Conservation (phyloP, 2,329 filamentous ascomycete genomes). For the Paramyrothecium sp. region DNA sequence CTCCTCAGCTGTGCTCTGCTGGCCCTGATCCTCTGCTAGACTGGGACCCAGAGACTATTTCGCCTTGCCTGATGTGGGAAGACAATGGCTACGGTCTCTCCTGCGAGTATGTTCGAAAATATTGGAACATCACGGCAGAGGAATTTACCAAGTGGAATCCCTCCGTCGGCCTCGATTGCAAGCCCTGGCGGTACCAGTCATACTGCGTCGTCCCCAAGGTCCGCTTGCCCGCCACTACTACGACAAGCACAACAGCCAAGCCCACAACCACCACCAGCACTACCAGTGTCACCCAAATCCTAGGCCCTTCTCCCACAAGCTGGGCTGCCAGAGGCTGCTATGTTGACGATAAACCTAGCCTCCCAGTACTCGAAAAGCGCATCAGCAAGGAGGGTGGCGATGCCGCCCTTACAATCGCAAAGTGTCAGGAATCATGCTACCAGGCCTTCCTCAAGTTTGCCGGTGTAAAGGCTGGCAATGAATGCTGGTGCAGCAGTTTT, state of each 20-base stretch:
- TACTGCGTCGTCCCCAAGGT: slow-evolving; percentile 20
- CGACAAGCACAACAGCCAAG: slow-evolving; percentile 5
- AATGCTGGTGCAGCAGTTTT: slow-evolving; percentile 39
- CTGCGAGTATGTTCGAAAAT: slow-evolving; percentile 10
- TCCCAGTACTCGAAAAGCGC: slow-evolving; percentile 26
- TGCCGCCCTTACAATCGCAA: slow-evolving; percentile 25
- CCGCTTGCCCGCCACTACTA: slow-evolving; percentile 6
- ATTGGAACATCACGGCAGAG: slow-evolving; percentile 11
- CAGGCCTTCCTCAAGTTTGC: slow-evolving; percentile 32
- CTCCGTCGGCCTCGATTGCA: slow-evolving; percentile 17
- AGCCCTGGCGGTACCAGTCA: slow-evolving; percentile 13
- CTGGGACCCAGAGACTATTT: slow-evolving; percentile 5
- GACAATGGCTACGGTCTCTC: slow-evolving; percentile 9
- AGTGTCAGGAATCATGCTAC: slow-evolving; percentile 34
- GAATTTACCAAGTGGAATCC: slow-evolving; percentile 18
- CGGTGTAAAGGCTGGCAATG: slow-evolving; percentile 33
- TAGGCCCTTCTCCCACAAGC: slow-evolving; percentile 16
- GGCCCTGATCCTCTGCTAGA: neutral
- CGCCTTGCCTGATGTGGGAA: slow-evolving; percentile 8
- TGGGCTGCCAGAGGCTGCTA: slow-evolving; percentile 36
- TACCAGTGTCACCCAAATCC: slow-evolving; percentile 10
- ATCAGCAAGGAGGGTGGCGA: slow-evolving; percentile 21
- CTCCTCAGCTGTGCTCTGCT: neutral
- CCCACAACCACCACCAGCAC: slow-evolving; percentile 3
- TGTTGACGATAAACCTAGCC: slow-evolving; percentile 26